These are phyloP conservation scores for Kregervanrija fluxuum DNA, from an alignment of 805 yeast genomes.

Conservation along the genomic window DNA sequence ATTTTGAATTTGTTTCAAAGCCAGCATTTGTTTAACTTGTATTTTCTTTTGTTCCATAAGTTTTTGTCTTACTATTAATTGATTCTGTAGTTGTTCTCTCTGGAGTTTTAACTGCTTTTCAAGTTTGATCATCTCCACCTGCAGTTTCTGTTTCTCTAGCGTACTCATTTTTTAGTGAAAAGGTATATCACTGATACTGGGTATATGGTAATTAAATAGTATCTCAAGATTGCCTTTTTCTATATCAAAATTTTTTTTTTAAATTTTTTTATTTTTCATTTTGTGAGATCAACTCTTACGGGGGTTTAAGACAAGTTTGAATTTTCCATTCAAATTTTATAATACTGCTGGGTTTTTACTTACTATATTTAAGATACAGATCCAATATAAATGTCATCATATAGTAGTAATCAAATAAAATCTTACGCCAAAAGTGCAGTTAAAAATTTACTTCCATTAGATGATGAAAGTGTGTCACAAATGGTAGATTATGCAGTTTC, in stretches of 20 bases:
- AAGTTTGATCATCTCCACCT: slow-evolving; percentile 5
- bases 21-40: slow-evolving; percentile 6
- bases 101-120: slow-evolving; percentile 15
- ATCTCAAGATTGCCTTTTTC: too few relatives aligned
- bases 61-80: neutral
- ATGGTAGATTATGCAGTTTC: slow-evolving; percentile 47
- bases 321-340: neutral
- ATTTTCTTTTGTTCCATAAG: slow-evolving; percentile 11
- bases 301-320: neutral
- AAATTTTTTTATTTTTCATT: too few relatives aligned
- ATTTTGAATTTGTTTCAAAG: slow-evolving; percentile 1
- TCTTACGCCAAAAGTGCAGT: slow-evolving; percentile 18
- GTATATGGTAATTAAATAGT: neutral
- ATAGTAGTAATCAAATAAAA: slow-evolving; percentile 19
- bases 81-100: slow-evolving; percentile 8
- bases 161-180: too few relatives aligned
- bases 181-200: too few relatives aligned
- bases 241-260: too few relatives aligned
- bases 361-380: neutral
- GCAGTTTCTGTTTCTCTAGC: neutral
- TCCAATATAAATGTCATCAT: slow-evolving; percentile 6
- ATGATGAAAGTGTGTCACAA: slow-evolving; percentile 46
- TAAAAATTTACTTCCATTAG: slow-evolving; percentile 44
- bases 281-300: too few relatives aligned
- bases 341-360: too few relatives aligned